These are phyloP conservation scores for Magnusiomyces ingens DNA, from an alignment of 1,139 yeast species.

Conservation along the genomic window DNA sequence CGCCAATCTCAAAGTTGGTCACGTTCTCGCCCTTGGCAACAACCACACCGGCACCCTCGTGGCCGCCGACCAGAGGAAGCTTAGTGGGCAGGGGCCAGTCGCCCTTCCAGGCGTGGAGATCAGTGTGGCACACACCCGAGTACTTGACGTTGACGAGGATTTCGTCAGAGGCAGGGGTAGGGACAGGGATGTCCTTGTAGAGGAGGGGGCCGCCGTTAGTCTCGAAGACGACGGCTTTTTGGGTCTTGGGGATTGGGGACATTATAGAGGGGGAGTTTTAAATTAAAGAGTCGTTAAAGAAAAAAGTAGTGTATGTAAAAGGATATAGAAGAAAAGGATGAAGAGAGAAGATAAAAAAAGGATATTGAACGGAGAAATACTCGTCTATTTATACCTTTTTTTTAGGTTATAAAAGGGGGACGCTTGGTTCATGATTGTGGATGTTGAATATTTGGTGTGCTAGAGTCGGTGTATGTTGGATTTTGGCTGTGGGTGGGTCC, in stretches of 20 bases:
- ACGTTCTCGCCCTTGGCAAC: constrained; percentile 67
- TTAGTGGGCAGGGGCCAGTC: constrained; percentile 64
- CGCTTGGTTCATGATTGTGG: too few relatives aligned
- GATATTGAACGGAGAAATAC: background rate
- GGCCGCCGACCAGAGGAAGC: constrained; percentile 72
- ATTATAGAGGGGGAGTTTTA: constrained; percentile 6
- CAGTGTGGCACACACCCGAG: constrained; percentile 66
- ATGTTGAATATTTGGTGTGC: too few relatives aligned
- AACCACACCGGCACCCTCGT: constrained; percentile 83
- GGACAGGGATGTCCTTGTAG: constrained; percentile 59
- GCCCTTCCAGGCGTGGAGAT: constrained; percentile 67
- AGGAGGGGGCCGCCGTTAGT: constrained; percentile 57
- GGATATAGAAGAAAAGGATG: background rate
- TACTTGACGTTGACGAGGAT: constrained; percentile 55
- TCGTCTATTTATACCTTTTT: constrained; percentile 11
- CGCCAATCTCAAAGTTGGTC: constrained; percentile 66
- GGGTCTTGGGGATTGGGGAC: constrained; percentile 49
- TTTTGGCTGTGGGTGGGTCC: too few relatives aligned
- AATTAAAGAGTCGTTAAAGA: background rate
- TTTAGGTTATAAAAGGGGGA: too few relatives aligned
- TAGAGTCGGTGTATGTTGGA: too few relatives aligned
- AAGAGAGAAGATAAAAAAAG: background rate
- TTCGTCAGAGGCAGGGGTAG: constrained; percentile 53
- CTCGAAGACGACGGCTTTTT: constrained; percentile 68
- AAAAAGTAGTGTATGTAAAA: background rate